Evolutionary conservation across 176 grass and related monocot species (phyloP), one percentile per base, ranked within the genome.

Genomic region (Tuctoria greenei): DNA sequence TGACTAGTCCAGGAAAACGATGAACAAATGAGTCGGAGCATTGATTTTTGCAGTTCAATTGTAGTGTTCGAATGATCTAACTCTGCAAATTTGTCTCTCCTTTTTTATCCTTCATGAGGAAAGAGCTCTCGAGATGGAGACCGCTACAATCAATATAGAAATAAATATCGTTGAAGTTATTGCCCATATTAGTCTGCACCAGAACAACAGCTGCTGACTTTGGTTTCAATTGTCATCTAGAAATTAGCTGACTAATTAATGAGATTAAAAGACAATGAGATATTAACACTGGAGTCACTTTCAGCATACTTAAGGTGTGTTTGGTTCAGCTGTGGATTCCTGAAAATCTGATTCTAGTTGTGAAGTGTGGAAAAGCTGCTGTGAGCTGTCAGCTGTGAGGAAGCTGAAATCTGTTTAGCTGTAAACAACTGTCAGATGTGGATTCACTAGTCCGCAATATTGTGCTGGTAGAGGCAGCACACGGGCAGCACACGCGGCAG

Each of bases 201-300:
- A 88, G 80, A 88, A 74, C 80, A 69, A 83, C 63, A 34, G 44
- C 5, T 83, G 63, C 26, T 83, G 86, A 83, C 86, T 74, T 79
- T 69, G 68, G 37, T 74, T 79, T 9, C 44, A 34, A 43, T 21
- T 46, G 56, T 55, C 67, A 54, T 52, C 43, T 78, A 83, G 59
- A 55, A 45, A 83, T 73, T 5, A 27, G 68, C 80, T 26, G 34
- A 55, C 9, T 35, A 28, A 76, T 71, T 62, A 64, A 21, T 69
- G 1, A 10, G 2, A 16, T 1, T 14, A 7, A 71, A 62, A 70
- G n/a, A n/a, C n/a, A n/a, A n/a, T n/a, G n/a, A n/a, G n/a, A n/a
- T n/a, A n/a, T n/a, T n/a, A n/a, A n/a, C n/a, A n/a, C n/a, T n/a
- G n/a, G n/a, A n/a, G n/a, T n/a, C n/a, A n/a, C n/a, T n/a, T n/a